A percentile compares a stretch with the other conserved stretches of the same genome.
These are phyloP conservation scores for Haberlea rhodopensis DNA, from an alignment of 257 asterid species.

Conservation along the genomic window DNA sequence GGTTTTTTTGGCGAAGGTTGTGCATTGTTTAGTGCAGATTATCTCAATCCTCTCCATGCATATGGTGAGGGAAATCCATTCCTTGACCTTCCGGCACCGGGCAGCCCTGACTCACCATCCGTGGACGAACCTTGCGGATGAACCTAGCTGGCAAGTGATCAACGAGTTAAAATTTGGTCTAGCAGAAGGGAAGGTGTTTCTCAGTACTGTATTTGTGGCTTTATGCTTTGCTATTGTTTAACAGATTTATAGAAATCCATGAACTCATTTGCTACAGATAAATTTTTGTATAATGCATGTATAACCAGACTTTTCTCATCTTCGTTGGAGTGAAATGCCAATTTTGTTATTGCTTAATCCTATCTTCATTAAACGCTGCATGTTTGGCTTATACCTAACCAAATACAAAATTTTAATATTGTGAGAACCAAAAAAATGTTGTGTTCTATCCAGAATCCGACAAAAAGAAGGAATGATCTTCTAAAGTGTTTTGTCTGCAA, in stretches of 20 bases:
- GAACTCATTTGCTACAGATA: not conserved
- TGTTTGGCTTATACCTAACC: not conserved
- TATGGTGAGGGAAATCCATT: conserved; percentile 94
- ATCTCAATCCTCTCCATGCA: conserved; percentile 89
- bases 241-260: not conserved
- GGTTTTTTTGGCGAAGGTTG: too few relatives aligned
- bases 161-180: not conserved
- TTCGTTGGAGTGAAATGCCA: too few relatives aligned
- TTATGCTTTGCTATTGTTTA: not conserved
- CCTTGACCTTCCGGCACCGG: too few relatives aligned
- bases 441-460: not conserved
- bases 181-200: conserved; percentile 1
- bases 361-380: not conserved
- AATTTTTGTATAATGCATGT: not conserved
- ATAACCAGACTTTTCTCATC: not conserved
- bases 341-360: not conserved
- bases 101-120: too few relatives aligned
- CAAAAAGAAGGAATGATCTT: conserved; percentile 10
- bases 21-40: conserved; percentile 52
- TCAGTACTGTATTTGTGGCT: not conserved
- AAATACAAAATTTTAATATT: not conserved
- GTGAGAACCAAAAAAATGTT: not conserved
- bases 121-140: too few relatives aligned
- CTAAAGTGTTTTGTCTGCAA: conserved; percentile 11
- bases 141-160: conserved; percentile 78